phyloP scores from a whole-genome alignment of 805 yeast species.

The Monosporozyma yasuniensis region DNA sequence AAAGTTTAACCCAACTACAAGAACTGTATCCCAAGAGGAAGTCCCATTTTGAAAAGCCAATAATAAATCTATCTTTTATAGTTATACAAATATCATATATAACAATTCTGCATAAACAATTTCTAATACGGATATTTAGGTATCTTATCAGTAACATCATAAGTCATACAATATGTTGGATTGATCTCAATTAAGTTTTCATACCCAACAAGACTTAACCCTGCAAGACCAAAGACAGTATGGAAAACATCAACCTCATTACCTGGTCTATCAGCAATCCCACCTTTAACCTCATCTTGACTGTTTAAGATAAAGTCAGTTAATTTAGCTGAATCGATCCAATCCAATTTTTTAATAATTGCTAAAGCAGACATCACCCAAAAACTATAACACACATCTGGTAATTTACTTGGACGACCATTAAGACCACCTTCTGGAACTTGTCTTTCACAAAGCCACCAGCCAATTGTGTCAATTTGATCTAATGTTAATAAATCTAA shows the following conservation, averaged over 20 bases:
- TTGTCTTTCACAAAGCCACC: constrained; percentile 93
- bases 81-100: constrained; percentile 1
- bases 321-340: constrained; percentile 66
- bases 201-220: constrained; percentile 65
- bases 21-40: constrained; percentile 42
- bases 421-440: constrained; percentile 80
- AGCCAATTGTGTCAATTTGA: constrained; percentile 42
- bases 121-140: constrained; percentile 30
- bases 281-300: constrained; percentile 76
- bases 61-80: not conserved
- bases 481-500: constrained; percentile 39
- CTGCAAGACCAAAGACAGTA: constrained; percentile 84
- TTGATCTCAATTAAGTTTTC: constrained; percentile 56
- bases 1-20: constrained; percentile 61
- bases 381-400: constrained; percentile 98
- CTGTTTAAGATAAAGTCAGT: constrained; percentile 59
- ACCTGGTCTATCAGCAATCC: constrained; percentile 85
- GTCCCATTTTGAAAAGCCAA: constrained; percentile 29
- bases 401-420: constrained; percentile 91
- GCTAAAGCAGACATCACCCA: constrained; percentile 83
- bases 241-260: constrained; percentile 91
- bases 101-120: constrained; percentile 1
- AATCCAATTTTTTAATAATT: constrained; percentile 54
- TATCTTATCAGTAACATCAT: constrained; percentile 28
- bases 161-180: constrained; percentile 83